Percentiles rank a stretch among this genome's conserved stretches.
phyloP scores from a whole-genome alignment of 169 alveolate genomes.

The Amoebophrya sp. region DNA sequence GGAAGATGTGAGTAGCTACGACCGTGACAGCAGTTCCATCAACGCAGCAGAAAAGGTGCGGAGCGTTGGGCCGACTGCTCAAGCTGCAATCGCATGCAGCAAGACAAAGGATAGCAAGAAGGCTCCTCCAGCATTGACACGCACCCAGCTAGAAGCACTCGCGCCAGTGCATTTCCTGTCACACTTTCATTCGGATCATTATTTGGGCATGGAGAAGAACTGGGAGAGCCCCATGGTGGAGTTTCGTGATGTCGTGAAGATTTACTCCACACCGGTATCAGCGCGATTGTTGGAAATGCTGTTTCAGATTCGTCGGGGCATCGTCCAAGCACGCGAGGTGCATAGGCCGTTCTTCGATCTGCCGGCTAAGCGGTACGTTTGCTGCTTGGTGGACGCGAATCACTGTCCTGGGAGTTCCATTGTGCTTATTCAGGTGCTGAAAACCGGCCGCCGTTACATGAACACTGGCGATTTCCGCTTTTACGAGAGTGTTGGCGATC shows the following conservation, averaged over 20 bases:
- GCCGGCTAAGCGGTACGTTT: background rate
- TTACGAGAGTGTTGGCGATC: background rate
- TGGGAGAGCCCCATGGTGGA: background rate
- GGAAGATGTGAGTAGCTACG: constrained; percentile 3
- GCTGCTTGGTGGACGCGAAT: background rate
- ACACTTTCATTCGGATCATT: background rate
- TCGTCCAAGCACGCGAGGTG: background rate
- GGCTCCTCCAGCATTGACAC: background rate
- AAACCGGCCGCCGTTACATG: background rate
- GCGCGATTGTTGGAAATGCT: background rate
- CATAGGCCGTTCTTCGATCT: background rate
- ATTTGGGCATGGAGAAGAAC: background rate
- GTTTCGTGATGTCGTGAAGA: background rate
- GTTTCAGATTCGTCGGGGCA: background rate
- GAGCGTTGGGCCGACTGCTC: background rate
- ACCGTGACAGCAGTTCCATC: background rate
- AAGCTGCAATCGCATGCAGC: too few species aligned
- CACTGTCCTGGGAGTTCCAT: background rate
- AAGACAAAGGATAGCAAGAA: background rate
- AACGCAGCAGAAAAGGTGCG: background rate
- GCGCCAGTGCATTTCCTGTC: background rate
- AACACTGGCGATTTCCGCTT: background rate
- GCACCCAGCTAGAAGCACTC: background rate
- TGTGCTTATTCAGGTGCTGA: background rate
- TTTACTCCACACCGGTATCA: background rate